Evolutionary conservation across 2,329 filamentous ascomycete genomes (phyloP).

Genomic region (Nothopassalora personata): DNA sequence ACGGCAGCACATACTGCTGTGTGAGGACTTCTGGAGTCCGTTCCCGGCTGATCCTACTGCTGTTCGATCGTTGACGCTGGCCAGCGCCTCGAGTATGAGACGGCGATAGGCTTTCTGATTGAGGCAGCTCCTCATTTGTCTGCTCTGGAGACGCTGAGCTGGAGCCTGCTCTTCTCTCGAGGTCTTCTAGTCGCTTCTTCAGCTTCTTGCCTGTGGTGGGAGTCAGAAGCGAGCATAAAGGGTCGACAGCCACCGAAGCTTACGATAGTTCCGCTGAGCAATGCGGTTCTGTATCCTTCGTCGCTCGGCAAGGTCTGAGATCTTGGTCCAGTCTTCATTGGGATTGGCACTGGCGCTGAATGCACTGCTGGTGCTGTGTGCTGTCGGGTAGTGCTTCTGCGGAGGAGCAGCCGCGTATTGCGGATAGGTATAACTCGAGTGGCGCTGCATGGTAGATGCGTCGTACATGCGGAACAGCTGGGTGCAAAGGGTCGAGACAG

Average conservation of each 20-base stretch:
- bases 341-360: slow-evolving; percentile 92
- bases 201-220: slow-evolving; percentile 71
- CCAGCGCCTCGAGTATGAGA: slow-evolving; percentile 3
- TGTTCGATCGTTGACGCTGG: slow-evolving; percentile 25
- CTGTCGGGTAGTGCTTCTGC: slow-evolving; percentile 60
- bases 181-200: slow-evolving; percentile 80
- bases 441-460: slow-evolving; percentile 39
- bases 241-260: slow-evolving; percentile 33
- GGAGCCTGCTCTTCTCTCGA: slow-evolving; percentile 70
- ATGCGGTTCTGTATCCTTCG: slow-evolving; percentile 95
- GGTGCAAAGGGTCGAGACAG: not conserved
- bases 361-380: slow-evolving; percentile 81
- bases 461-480: slow-evolving; percentile 21
- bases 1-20: slow-evolving; percentile 29
- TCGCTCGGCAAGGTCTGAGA: slow-evolving; percentile 91
- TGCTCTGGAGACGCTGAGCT: slow-evolving; percentile 56
- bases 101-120: slow-evolving; percentile 16
- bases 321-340: slow-evolving; percentile 99
- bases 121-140: slow-evolving; percentile 49
- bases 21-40: slow-evolving; percentile 26
- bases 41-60: slow-evolving; percentile 18
- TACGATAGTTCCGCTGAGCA: slow-evolving; percentile 95
- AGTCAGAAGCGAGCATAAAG: slow-evolving; percentile 18
- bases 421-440: slow-evolving; percentile 41
- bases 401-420: slow-evolving; percentile 35